These are phyloP conservation scores for Luffa aegyptiaca DNA, from an alignment of 306 rosid species.

Conservation along the genomic window DNA sequence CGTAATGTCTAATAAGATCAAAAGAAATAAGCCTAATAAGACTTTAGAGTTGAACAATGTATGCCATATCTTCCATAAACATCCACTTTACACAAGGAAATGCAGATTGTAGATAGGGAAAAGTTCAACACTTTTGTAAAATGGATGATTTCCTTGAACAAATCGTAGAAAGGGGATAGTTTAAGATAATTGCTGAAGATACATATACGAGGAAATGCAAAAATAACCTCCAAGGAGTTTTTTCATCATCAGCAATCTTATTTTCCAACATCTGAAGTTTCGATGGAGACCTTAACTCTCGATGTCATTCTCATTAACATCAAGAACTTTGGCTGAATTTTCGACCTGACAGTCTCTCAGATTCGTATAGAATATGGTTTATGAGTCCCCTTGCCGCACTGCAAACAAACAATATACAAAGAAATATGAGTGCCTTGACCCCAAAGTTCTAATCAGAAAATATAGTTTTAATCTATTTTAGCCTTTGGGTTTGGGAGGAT, in stretches of 20 bases:
- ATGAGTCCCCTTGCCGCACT: conserved; percentile 94
- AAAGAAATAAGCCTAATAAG: neutral
- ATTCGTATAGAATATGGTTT: conserved; percentile 69
- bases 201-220: neutral
- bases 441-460: neutral
- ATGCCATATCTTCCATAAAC: neutral
- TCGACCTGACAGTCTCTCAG: conserved; percentile 65
- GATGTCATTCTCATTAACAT: conserved; percentile 8
- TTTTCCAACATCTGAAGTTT: neutral
- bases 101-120: neutral
- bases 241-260: neutral
- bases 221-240: neutral
- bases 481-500: neutral
- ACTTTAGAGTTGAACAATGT: neutral
- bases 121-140: neutral
- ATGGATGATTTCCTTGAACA: neutral
- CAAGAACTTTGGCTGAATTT: conserved; percentile 50
- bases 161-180: neutral
- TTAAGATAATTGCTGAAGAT: neutral
- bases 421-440: neutral
- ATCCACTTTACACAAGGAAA: neutral
- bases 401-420: conserved; percentile 16
- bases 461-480: neutral
- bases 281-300: neutral
- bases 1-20: neutral